Evolutionary conservation across 345 rosid species (phyloP), one percentile per base, ranked within the genome.

Genomic region (Eucalyptus sp.): DNA sequence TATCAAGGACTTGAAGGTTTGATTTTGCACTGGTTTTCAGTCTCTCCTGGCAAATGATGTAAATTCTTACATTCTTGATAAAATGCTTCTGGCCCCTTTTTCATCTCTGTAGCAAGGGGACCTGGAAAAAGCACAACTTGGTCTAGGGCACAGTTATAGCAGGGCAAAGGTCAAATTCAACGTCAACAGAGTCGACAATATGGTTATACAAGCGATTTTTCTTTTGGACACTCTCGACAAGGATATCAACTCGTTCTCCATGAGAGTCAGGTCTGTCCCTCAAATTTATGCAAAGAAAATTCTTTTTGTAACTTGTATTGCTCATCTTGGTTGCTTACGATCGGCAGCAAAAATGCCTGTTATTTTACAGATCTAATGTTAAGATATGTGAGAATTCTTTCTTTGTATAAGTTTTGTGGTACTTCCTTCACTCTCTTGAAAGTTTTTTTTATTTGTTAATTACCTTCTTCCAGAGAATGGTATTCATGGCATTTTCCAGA

Each of bases 401-500:
- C 24, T 86, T 60, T 27, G 37, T 2, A 60, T 15, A 50, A 41
- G 13, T 5, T 68, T 29, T 31, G 37, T 54, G 10, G 83, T 71
- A n/a, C 79, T 86, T 60, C 50, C 44, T 41, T 64, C 80, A 29
- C 87, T 48, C 37, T 62, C 54, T 88, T 80, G 41, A 41, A 11
- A 49, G 49, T 27, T n/a, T 18, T 41, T 41, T 41, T 52, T 14
- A 41, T 48, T 64, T 88, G n/a, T 90, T 54, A 56, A 76, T 76
- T 76, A 76, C 43, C 91, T 92, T 37, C 41, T 37, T 90, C 89
- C 94, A 98, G 99, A 88, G 99, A 98, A 92, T 98, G 99, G 99
- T 98, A 98, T 89, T 97, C 99, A 25, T 97, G 99, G 99, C 99
- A 98, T 89, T 98, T 98, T 91, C 99, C 99, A 17, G 99, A 98